Base-by-base conservation (phyloP, 2,329 filamentous ascomycete genomes). In the Emergomyces pasteurianus region DNA sequence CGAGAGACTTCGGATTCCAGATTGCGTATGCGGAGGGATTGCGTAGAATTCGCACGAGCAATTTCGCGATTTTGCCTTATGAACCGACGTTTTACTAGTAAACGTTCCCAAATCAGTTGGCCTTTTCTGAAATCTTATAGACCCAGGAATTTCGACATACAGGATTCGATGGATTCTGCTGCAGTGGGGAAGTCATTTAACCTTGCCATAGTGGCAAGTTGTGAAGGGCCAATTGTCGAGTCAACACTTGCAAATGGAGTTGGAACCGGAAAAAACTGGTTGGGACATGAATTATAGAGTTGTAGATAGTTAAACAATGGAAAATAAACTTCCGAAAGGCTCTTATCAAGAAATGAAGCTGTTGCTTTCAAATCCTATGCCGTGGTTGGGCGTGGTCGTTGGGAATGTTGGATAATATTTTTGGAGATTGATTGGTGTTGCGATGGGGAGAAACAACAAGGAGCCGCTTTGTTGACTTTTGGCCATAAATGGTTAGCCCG, bases 21-120 rank as follows among this genome's bases (percentile, higher is more conserved):
- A 60, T 77, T 81, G 62, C 84, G 82, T 62, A 87, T 86, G 55
- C 83, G 83, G 56, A 86, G 76, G 3, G 83, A 85, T 70, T 87
- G 84, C 60, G 79, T 80, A 7, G 84, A 86, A 68, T 87, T 86
- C 63, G 78, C 82, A 65, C 82, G 79, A 62, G 84, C 83, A 62
- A 87, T 82, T 69, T 87, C 84, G 66, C 84, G 82, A 69, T 87
- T 87, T 70, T 87, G 84, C 60, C 84, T 76, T 64, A 86, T 77
- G 68, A 86, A 86, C 65, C 83, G 77, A 63, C 84, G 78, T 74
- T 86, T 87, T 59, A 86, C 83, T 85, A 63, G 28, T 54, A 26
- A 43, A 40, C 26, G 21, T 26, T 31, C 16, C 26, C 21, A 16
- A 21, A 26, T 56, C 38, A 56, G 54, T 21, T 12, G 36, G 18